Conservation (phyloP, 1,284 basidiomycete genomes). For the Ustilago loliicola region DNA sequence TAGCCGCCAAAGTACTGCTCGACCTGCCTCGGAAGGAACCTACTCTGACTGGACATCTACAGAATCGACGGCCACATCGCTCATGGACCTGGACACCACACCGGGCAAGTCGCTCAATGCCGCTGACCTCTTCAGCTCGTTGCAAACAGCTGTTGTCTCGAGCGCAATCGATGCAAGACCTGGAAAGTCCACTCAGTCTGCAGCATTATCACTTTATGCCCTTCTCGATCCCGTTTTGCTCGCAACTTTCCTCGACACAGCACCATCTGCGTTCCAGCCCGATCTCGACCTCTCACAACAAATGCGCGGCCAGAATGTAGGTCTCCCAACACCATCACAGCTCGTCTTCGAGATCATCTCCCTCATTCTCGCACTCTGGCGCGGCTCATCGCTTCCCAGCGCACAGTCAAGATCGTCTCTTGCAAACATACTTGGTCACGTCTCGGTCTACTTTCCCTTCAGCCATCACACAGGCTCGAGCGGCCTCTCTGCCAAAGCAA, state of each 20-base stretch:
- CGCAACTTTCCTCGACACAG: conserved; percentile 51
- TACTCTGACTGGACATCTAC: conserved; percentile 19
- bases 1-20: neutral
- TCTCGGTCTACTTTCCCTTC: conserved; percentile 59
- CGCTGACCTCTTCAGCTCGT: conserved; percentile 22
- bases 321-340: conserved; percentile 36
- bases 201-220: conserved; percentile 35
- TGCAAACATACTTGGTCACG: conserved; percentile 37
- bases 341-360: conserved; percentile 42
- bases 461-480: conserved; percentile 38
- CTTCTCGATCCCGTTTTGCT: conserved; percentile 36
- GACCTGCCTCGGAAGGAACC: neutral
- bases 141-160: conserved; percentile 14
- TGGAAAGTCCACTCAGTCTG: conserved; percentile 15
- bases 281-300: conserved; percentile 44
- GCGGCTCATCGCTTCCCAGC: conserved; percentile 17
- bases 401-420: conserved; percentile 26
- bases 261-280: conserved; percentile 53
- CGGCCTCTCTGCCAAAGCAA: conserved; percentile 39
- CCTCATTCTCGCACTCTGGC: conserved; percentile 46
- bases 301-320: conserved; percentile 32
- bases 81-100: conserved; percentile 33
- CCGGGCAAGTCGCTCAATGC: conserved; percentile 12
- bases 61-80: conserved; percentile 10
- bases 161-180: neutral